Percentiles rank a stretch among this genome's conserved stretches.
These are phyloP conservation scores for Pichia sp. DNA, from an alignment of 1,139 yeast genomes.

Conservation along the genomic window DNA sequence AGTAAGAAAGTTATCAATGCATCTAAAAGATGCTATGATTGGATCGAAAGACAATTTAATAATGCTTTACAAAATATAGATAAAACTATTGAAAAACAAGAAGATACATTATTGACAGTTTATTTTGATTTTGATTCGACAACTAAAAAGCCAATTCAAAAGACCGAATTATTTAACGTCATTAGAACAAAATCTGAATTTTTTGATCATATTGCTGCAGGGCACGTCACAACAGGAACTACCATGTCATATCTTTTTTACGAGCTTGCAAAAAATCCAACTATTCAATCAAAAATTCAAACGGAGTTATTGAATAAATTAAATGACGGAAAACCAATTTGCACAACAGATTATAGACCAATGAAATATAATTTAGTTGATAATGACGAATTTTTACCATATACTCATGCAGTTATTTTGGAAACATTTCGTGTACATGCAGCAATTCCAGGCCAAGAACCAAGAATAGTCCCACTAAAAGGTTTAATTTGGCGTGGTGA, in stretches of 20 bases:
- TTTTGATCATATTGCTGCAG: slow-evolving; percentile 55
- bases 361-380: slow-evolving; percentile 29
- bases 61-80: slow-evolving; percentile 18
- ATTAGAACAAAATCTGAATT: slow-evolving; percentile 38
- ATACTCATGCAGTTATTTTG: slow-evolving; percentile 49
- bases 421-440: slow-evolving; percentile 60
- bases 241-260: slow-evolving; percentile 55
- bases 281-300: slow-evolving; percentile 38
- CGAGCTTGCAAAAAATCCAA: slow-evolving; percentile 46
- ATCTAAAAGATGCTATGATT: slow-evolving; percentile 37
- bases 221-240: slow-evolving; percentile 72
- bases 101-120: slow-evolving; percentile 25
- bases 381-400: slow-evolving; percentile 41
- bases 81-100: slow-evolving; percentile 26
- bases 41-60: slow-evolving; percentile 44
- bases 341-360: slow-evolving; percentile 9
- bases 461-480: slow-evolving; percentile 41
- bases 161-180: slow-evolving; percentile 16
- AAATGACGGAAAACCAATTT: slow-evolving; percentile 11
- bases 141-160: not conserved
- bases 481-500: slow-evolving; percentile 29
- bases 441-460: slow-evolving; percentile 73
- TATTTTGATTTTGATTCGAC: slow-evolving; percentile 20
- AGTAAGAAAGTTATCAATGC: slow-evolving; percentile 36
- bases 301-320: slow-evolving; percentile 34